These are phyloP conservation scores for Blastobotrys elegans DNA, from an alignment of 1,139 yeast species.

Conservation along the genomic window DNA sequence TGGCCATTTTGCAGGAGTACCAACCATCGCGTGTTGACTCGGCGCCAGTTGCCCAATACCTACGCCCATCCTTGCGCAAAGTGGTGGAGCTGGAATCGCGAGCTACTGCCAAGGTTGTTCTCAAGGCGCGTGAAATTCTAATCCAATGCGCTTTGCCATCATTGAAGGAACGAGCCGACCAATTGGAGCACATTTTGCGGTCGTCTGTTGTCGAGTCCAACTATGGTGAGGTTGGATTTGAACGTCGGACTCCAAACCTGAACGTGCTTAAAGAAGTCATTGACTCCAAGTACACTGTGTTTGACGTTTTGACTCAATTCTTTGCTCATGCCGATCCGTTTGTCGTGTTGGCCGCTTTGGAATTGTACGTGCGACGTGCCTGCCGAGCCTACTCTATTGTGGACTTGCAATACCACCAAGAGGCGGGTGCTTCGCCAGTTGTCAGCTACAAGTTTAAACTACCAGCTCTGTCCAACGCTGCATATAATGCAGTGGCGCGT, in stretches of 20 bases:
- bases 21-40: constrained; percentile 53
- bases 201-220: constrained; percentile 80
- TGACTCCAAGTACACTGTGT: constrained; percentile 92
- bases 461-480: constrained; percentile 65
- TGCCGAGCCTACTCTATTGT: constrained; percentile 93
- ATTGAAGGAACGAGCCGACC: constrained; percentile 92
- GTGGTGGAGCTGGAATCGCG: constrained; percentile 86
- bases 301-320: constrained; percentile 91
- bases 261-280: constrained; percentile 83
- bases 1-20: constrained; percentile 78
- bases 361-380: constrained; percentile 93
- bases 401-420: constrained; percentile 62
- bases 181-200: constrained; percentile 90
- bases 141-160: constrained; percentile 97
- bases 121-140: constrained; percentile 91
- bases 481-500: constrained; percentile 34
- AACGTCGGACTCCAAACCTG: constrained; percentile 77
- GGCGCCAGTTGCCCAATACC: constrained; percentile 58
- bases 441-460: constrained; percentile 89
- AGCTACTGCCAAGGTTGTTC: constrained; percentile 88
- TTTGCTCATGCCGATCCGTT: constrained; percentile 77
- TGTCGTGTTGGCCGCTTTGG: constrained; percentile 94
- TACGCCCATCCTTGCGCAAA: constrained; percentile 66
- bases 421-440: constrained; percentile 52
- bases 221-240: constrained; percentile 72